Percentiles rank a stretch among this genome's conserved stretches.
Conservation (phyloP, 768 basidiomycete species). For the Hygrocybe coccinea region DNA sequence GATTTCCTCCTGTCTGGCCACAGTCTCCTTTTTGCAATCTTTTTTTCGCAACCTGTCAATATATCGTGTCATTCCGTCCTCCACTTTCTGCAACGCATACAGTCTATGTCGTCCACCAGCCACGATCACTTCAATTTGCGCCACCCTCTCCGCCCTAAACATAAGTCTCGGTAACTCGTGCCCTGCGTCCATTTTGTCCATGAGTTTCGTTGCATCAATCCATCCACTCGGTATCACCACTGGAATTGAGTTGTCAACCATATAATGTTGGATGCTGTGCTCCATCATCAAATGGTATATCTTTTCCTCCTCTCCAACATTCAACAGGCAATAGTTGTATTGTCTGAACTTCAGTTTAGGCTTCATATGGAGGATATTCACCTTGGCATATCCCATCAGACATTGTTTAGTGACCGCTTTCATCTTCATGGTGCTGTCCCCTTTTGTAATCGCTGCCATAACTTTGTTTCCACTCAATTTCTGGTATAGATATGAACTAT, state of each 20-base stretch:
- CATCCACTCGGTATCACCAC: background rate
- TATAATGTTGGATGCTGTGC: background rate
- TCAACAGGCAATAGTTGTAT: background rate
- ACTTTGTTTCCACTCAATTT: too few relatives aligned
- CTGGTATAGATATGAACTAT: too few relatives aligned
- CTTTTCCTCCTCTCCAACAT: background rate
- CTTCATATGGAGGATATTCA: background rate
- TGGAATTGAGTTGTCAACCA: background rate
- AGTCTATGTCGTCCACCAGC: background rate
- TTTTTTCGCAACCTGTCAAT: background rate
- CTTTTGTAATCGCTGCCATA: too few relatives aligned
- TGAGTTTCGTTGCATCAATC: background rate
- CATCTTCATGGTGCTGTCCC: too few relatives aligned
- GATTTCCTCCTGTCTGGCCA: too few relatives aligned
- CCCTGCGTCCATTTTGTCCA: background rate
- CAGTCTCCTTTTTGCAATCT: too few relatives aligned
- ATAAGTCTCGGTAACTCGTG: background rate
- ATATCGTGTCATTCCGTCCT: background rate
- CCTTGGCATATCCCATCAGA: constrained; percentile 7
- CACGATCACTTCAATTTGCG: background rate
- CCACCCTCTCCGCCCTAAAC: background rate
- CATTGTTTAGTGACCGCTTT: too few relatives aligned
- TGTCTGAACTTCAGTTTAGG: background rate
- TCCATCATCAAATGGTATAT: background rate
- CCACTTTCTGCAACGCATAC: background rate